A percentile compares a stretch with the other conserved stretches of the same genome.
phyloP scores from a whole-genome alignment of 768 basidiomycete species.

The Lentinula sp. region DNA sequence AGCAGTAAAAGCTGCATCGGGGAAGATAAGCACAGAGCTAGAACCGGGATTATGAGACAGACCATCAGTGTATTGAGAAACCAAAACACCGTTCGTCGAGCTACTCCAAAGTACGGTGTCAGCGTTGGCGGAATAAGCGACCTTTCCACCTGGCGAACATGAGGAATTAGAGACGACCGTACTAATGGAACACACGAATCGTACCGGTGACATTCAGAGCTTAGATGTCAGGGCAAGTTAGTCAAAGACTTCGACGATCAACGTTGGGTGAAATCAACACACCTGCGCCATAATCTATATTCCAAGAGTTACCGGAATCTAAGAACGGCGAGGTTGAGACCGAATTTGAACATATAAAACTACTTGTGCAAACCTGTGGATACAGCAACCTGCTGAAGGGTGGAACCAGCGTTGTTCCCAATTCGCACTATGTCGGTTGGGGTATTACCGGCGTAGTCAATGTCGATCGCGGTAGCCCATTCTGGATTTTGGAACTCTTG shows the following conservation, averaged over 20 bases:
- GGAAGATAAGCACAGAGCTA: not conserved
- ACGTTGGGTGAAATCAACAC: slow-evolving; percentile 29
- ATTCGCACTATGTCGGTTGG: slow-evolving; percentile 34
- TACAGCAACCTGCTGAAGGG: slow-evolving; percentile 50
- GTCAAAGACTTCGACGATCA: too few relatives aligned
- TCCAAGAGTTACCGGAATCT: slow-evolving; percentile 21
- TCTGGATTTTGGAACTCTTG: slow-evolving; percentile 25
- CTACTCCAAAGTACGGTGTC: slow-evolving; percentile 57
- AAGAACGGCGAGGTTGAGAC: not conserved
- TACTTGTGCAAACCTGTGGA: slow-evolving; percentile 30
- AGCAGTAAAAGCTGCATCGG: slow-evolving; percentile 29
- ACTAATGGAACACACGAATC: not conserved
- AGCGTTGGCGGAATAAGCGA: slow-evolving; percentile 45
- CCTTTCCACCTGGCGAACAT: slow-evolving; percentile 13
- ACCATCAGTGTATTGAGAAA: slow-evolving; percentile 40
- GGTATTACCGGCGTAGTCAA: slow-evolving; percentile 37
- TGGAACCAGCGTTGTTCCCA: slow-evolving; percentile 41
- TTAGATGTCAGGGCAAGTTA: slow-evolving; percentile 3
- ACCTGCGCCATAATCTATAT: slow-evolving; percentile 49
- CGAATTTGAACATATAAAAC: not conserved
- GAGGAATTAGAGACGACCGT: not conserved
- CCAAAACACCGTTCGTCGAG: slow-evolving; percentile 38
- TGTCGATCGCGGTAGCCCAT: slow-evolving; percentile 29
- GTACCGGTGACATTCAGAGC: slow-evolving; percentile 30
- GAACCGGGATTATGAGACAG: not conserved